Conservation (phyloP, 2,329 filamentous ascomycete species). For the Tolypocladium amazonense region DNA sequence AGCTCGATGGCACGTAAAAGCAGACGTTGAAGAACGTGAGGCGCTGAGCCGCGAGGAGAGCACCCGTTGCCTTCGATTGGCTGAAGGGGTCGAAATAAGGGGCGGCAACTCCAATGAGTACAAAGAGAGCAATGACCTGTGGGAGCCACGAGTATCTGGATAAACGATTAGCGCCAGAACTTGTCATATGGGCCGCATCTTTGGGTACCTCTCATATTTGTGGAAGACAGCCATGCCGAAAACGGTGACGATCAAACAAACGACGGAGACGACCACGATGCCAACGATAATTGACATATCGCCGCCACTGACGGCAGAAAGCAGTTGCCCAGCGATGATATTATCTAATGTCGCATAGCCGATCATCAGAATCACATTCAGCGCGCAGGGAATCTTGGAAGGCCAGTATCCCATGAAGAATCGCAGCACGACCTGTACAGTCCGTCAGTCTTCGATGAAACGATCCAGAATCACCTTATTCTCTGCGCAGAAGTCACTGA, state of each 20-base stretch:
- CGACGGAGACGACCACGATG: constrained; percentile 65
- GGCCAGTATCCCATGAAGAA: constrained; percentile 64
- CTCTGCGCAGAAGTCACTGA: constrained; percentile 2
- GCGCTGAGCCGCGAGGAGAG: constrained; percentile 47
- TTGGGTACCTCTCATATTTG: constrained; percentile 48
- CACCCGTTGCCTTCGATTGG: constrained; percentile 48
- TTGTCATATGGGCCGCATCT: neutral
- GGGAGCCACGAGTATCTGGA: constrained; percentile 38
- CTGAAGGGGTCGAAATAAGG: constrained; percentile 51
- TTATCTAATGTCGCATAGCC: constrained; percentile 71
- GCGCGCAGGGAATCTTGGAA: constrained; percentile 18
- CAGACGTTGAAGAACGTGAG: constrained; percentile 63
- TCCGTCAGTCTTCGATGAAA: too few species aligned
- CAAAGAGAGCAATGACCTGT: constrained; percentile 63
- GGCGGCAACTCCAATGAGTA: constrained; percentile 58
- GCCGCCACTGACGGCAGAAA: constrained; percentile 57
- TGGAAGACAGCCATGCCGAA: constrained; percentile 49
- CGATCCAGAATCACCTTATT: neutral
- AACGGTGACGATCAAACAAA: constrained; percentile 61
- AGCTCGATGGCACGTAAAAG: constrained; percentile 40
- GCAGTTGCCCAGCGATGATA: constrained; percentile 69
- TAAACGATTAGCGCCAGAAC: neutral
- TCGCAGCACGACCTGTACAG: constrained; percentile 48
- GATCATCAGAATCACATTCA: constrained; percentile 50
- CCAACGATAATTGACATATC: constrained; percentile 63